phyloP scores from a whole-genome alignment of 1,284 basidiomycete species.

The Ganoderma meredithae region DNA sequence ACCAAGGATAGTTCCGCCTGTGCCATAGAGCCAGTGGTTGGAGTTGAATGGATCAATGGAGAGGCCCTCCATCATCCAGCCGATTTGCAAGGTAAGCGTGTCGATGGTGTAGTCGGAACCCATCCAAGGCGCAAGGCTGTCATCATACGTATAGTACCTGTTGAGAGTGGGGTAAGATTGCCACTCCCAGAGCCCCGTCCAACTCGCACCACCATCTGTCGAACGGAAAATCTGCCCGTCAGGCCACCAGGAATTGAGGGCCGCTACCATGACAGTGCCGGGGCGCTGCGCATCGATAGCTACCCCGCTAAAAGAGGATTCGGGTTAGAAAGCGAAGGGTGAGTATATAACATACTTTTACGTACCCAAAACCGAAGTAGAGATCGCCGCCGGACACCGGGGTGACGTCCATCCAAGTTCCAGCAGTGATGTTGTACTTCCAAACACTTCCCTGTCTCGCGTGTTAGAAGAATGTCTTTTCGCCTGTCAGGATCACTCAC shows the following conservation, averaged over 20 bases:
- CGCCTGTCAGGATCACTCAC: slow-evolving; percentile 22
- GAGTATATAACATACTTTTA: neutral
- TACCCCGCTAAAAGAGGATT: slow-evolving; percentile 56
- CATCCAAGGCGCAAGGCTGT: slow-evolving; percentile 64
- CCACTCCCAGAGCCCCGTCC: slow-evolving; percentile 67
- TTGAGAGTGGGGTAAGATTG: slow-evolving; percentile 54
- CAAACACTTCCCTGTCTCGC: slow-evolving; percentile 35
- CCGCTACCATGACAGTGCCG: slow-evolving; percentile 72
- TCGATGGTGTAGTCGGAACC: slow-evolving; percentile 55
- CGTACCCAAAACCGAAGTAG: slow-evolving; percentile 41
- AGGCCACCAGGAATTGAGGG: slow-evolving; percentile 64
- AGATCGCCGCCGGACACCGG: slow-evolving; percentile 43
- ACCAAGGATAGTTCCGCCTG: slow-evolving; percentile 65
- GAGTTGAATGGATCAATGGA: slow-evolving; percentile 70
- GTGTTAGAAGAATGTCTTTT: neutral
- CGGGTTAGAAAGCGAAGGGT: slow-evolving; percentile 37
- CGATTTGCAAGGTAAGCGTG: slow-evolving; percentile 43
- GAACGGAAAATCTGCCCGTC: slow-evolving; percentile 75
- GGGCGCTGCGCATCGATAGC: slow-evolving; percentile 65
- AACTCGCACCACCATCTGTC: slow-evolving; percentile 59
- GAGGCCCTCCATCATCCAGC: slow-evolving; percentile 55
- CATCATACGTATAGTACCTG: slow-evolving; percentile 62
- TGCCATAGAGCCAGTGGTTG: slow-evolving; percentile 73
- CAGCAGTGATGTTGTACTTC: slow-evolving; percentile 57
- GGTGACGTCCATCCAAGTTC: slow-evolving; percentile 54